Evolutionary conservation across 2,329 filamentous ascomycete genomes (phyloP).

Genomic region (Metarhizium robertsii): DNA sequence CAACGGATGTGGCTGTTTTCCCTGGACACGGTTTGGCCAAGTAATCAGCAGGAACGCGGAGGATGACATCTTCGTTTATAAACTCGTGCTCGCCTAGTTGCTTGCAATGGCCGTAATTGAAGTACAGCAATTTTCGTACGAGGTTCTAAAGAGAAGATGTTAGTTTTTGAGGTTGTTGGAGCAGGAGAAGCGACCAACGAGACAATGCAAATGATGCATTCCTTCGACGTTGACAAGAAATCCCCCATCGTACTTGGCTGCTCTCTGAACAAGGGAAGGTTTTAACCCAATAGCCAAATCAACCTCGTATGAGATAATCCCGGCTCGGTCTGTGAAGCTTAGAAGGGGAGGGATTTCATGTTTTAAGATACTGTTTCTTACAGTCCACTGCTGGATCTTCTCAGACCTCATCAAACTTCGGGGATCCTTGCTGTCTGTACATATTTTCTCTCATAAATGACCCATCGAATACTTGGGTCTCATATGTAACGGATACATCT

Average conservation of each 20-base stretch:
- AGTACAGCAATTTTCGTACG: conserved; percentile 47
- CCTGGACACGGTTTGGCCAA: neutral
- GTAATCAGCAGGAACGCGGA: conserved; percentile 21
- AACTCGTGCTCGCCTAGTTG: conserved; percentile 41
- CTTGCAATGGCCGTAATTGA: conserved; percentile 51
- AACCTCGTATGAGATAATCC: conserved; percentile 39
- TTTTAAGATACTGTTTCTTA: conserved; percentile 17
- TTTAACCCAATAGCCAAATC: conserved; percentile 42
- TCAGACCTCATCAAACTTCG: conserved; percentile 43
- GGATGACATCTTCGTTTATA: conserved; percentile 41
- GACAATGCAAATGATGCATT: conserved; percentile 47
- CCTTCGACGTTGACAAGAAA: conserved; percentile 49
- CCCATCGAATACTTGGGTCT: conserved; percentile 40
- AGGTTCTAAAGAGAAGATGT: conserved; percentile 33
- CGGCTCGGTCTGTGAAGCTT: conserved; percentile 27
- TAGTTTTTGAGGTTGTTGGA: neutral
- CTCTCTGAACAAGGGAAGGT: conserved; percentile 44
- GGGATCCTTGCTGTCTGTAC: conserved; percentile 38
- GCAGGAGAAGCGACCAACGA: conserved; percentile 26
- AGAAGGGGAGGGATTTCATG: neutral
- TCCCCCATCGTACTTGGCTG: conserved; percentile 45
- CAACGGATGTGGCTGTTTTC: too few relatives aligned
- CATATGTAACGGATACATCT: conserved; percentile 23
- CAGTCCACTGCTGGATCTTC: conserved; percentile 30
- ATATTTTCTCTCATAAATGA: conserved; percentile 44